phyloP scores from a whole-genome alignment of 129 eudicot species.

The Saussurea involucrata region DNA sequence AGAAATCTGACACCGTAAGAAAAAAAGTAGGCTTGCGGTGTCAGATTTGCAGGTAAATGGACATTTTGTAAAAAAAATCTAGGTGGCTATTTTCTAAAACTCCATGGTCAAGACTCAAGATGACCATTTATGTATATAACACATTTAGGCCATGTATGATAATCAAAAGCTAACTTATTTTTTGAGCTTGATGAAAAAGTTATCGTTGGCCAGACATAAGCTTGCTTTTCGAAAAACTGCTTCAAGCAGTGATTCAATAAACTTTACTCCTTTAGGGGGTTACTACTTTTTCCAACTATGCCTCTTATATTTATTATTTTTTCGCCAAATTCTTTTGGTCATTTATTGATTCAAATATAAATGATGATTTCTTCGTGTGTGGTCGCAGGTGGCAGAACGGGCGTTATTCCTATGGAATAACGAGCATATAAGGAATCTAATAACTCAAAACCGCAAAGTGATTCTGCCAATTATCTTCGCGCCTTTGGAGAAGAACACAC shows the following conservation, averaged over 20 bases:
- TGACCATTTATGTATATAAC: too few relatives aligned
- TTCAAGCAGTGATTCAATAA: neutral
- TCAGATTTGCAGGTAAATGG: too few relatives aligned
- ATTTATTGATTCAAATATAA: neutral
- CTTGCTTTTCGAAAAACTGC: neutral
- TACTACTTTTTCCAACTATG: neutral
- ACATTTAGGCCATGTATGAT: neutral
- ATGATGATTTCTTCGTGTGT: neutral
- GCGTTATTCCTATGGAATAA: slow-evolving; percentile 57
- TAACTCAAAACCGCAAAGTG: slow-evolving; percentile 47
- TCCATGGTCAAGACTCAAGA: too few relatives aligned
- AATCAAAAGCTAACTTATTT: neutral
- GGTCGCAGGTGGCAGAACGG: slow-evolving; percentile 59
- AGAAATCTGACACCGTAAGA: too few relatives aligned
- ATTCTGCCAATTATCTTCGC: slow-evolving; percentile 54
- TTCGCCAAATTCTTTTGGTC: neutral
- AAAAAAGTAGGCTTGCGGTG: too few relatives aligned
- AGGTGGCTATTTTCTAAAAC: too few relatives aligned
- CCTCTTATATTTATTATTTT: neutral
- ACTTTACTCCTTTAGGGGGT: neutral
- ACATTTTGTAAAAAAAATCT: too few relatives aligned
- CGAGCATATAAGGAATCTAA: slow-evolving; percentile 53
- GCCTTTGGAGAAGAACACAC: slow-evolving; percentile 52
- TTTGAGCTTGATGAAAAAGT: neutral
- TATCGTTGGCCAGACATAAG: neutral